Evolutionary conservation across 2,329 filamentous ascomycete genomes (phyloP).

Genomic region (Exophiala spinifera): DNA sequence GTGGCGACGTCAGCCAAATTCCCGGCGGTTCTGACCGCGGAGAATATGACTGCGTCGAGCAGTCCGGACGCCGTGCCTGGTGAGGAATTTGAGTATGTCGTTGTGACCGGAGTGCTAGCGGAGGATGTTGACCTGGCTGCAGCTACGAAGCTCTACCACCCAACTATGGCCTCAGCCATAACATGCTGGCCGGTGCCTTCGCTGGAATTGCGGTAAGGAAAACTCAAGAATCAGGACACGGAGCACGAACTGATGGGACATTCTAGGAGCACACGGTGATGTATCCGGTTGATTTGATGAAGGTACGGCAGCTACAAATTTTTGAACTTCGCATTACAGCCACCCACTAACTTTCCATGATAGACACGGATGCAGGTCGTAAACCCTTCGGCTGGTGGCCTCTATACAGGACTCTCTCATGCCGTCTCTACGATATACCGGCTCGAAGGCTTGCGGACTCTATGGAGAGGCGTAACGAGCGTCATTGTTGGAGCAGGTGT

Average conservation of each 20-base stretch:
- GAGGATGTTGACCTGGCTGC: conserved; percentile 25
- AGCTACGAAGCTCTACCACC: conserved; percentile 91
- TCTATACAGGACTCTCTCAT: conserved; percentile 87
- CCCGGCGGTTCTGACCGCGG: conserved; percentile 30
- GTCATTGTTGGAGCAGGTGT: conserved; percentile 91
- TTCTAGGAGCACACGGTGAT: conserved; percentile 92
- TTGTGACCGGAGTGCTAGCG: not conserved
- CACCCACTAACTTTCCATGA: conserved; percentile 12
- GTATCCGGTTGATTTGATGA: conserved; percentile 97
- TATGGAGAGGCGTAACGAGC: conserved; percentile 96
- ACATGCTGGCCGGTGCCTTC: conserved; percentile 95
- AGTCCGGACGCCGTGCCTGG: conserved; percentile 39
- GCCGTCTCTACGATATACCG: conserved; percentile 89
- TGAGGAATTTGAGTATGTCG: conserved; percentile 47
- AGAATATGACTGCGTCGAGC: conserved; percentile 28
- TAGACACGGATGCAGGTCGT: conserved; percentile 98
- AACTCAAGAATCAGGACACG: conserved; percentile 22
- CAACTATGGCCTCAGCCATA: conserved; percentile 89
- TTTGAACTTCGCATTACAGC: conserved; percentile 5
- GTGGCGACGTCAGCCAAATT: conserved; percentile 30
- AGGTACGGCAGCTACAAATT: conserved; percentile 58
- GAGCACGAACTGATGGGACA: conserved; percentile 11
- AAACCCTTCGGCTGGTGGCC: conserved; percentile 73
- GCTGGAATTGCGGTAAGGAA: conserved; percentile 82
- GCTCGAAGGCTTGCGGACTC: conserved; percentile 80